Evolutionary conservation across 2,329 filamentous ascomycete species (phyloP).

Genomic region (Arthrinium puccinioides): DNA sequence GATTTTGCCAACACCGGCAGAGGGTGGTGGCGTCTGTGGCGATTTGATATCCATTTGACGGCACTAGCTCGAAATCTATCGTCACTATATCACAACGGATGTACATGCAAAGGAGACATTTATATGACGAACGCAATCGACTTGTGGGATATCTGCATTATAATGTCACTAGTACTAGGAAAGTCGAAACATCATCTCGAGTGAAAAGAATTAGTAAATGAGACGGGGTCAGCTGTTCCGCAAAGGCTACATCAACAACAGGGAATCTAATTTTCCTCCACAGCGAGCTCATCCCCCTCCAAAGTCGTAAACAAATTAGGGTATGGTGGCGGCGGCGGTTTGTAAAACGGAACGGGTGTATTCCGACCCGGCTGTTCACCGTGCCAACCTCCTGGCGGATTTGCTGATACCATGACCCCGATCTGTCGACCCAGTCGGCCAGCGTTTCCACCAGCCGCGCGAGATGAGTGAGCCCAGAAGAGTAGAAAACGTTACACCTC

Average conservation of each 20-base stretch:
- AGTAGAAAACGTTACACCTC: conserved; percentile 12
- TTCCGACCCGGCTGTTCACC: no score
- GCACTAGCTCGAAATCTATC: no score
- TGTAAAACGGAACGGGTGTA: no score
- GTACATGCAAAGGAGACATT: no score
- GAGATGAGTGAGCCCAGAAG: not conserved
- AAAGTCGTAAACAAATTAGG: not conserved
- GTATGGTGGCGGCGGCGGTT: no score
- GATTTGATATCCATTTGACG: no score
- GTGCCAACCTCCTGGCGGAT: no score
- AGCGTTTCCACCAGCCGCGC: not conserved
- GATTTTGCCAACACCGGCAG: no score
- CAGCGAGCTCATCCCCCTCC: conserved; percentile 6
- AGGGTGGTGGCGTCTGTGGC: no score
- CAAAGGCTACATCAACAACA: conserved; percentile 16
- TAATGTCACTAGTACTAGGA: conserved; percentile 51
- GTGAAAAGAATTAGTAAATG: conserved; percentile 16
- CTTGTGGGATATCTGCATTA: conserved; percentile 59
- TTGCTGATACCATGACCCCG: not conserved
- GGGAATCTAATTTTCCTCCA: conserved; percentile 12
- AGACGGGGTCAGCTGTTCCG: conserved; percentile 17
- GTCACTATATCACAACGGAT: no score
- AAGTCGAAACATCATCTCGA: conserved; percentile 29
- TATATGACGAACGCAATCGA: no score
- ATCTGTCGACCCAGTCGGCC: no score